These are phyloP conservation scores for Pseudogymnoascus sp. DNA, from an alignment of 2,329 filamentous ascomycete genomes.

Conservation along the genomic window DNA sequence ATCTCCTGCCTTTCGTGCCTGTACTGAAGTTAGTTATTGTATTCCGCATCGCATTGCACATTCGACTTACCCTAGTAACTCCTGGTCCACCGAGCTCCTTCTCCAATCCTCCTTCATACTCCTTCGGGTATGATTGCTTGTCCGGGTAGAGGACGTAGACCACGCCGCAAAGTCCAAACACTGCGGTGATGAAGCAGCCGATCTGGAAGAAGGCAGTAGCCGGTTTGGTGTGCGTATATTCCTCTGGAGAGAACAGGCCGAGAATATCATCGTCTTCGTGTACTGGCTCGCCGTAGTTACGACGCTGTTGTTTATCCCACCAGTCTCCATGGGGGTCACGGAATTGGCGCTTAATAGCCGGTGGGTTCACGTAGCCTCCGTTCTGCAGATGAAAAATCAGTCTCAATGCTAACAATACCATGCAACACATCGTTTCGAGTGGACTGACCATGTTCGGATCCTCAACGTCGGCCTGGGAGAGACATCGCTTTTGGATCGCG, in stretches of 20 bases:
- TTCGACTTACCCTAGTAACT: conserved; percentile 55
- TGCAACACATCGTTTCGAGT: neutral
- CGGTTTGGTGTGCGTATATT: conserved; percentile 76
- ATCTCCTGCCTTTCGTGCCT: conserved; percentile 43
- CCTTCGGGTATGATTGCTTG: conserved; percentile 59
- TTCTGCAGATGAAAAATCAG: conserved; percentile 49
- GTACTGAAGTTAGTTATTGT: conserved; percentile 19
- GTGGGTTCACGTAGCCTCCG: conserved; percentile 76
- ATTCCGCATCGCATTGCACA: conserved; percentile 18
- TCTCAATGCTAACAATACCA: neutral
- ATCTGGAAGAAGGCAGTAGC: conserved; percentile 64
- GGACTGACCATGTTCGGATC: conserved; percentile 61
- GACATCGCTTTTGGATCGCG: conserved; percentile 33
- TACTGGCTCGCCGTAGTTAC: conserved; percentile 93
- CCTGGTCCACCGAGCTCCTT: conserved; percentile 67
- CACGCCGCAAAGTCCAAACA: conserved; percentile 59
- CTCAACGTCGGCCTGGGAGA: conserved; percentile 46
- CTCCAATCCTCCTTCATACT: conserved; percentile 67
- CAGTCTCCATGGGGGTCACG: conserved; percentile 89
- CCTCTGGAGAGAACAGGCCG: conserved; percentile 80
- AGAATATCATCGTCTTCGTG: conserved; percentile 95
- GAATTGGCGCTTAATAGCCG: conserved; percentile 76
- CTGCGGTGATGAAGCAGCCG: conserved; percentile 57
- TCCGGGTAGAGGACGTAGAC: conserved; percentile 69
- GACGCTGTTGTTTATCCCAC: conserved; percentile 96